phyloP scores from a whole-genome alignment of 2,329 filamentous ascomycete species.

The Aureobasidium zeae region DNA sequence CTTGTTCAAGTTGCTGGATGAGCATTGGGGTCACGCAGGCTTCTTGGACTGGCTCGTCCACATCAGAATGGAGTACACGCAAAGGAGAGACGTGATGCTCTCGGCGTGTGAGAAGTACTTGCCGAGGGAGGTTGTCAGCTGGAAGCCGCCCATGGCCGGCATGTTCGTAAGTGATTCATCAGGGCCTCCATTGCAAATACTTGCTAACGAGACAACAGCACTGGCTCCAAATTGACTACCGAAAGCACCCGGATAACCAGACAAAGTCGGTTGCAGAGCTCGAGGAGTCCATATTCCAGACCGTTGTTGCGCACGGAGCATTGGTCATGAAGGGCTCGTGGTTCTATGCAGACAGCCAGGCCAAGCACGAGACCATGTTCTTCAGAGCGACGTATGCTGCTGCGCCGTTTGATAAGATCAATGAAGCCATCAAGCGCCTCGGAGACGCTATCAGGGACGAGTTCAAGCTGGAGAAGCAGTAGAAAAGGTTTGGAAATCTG shows the following conservation, averaged over 20 bases:
- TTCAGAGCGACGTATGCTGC: conserved; percentile 87
- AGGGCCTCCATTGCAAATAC: too few relatives aligned
- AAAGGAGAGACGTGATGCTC: conserved; percentile 65
- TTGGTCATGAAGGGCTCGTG: conserved; percentile 78
- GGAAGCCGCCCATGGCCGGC: conserved; percentile 71
- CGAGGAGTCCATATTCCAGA: conserved; percentile 79
- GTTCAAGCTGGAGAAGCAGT: conserved; percentile 35
- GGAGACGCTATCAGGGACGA: conserved; percentile 60
- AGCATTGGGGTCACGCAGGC: conserved; percentile 85
- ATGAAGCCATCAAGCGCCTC: conserved; percentile 51
- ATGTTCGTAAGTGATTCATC: conserved; percentile 62
- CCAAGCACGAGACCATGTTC: conserved; percentile 56
- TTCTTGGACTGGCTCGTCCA: conserved; percentile 86
- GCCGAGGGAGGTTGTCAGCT: conserved; percentile 64
- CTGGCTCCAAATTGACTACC: conserved; percentile 63
- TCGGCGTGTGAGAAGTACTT: conserved; percentile 70
- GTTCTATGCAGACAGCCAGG: conserved; percentile 70
- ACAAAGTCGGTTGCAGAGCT: conserved; percentile 51
- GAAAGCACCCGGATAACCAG: conserved; percentile 52
- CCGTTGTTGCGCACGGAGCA: conserved; percentile 65
- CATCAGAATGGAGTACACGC: conserved; percentile 71
- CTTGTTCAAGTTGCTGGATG: conserved; percentile 82
- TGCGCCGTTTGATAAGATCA: conserved; percentile 48
- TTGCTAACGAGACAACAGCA: conserved; percentile 30
- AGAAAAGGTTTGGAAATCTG: conserved; percentile 3